Base-by-base conservation (phyloP, 768 basidiomycete species). In the Tricholoma bakamatsutake region DNA sequence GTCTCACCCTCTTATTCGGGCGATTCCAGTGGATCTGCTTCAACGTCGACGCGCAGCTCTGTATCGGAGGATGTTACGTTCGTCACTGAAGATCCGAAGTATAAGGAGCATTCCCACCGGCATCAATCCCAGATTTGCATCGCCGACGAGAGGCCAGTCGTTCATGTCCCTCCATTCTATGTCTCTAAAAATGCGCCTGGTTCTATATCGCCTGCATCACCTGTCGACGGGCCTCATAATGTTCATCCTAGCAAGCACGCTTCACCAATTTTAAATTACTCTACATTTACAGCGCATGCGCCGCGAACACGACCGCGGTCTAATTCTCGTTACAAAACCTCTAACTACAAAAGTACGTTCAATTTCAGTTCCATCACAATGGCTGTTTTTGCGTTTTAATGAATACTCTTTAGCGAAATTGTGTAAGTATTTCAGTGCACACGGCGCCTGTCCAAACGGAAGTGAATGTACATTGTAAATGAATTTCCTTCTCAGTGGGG, bases 401-500 rank as follows among this genome's bases (percentile, higher is more conserved):
- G 52, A 30, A 28, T 35, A 4, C 45, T 39, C 17, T n/a, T 21
- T 52, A 85, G 84, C 83, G 1, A 85, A 85, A 56, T 79, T 78
- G 27, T 86, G 84, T 67, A 82, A 78, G 64, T 85, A 80, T 63
- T 82, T 73, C 61, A 69, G 68, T 27, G 59, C 67, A 1, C 76
- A 73, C 33, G 76, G 73, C 15, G 67, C 68, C 24, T 86, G 84
- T 62, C 76, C 80, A 1, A 79, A 74, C 58, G 83, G 83, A 10
- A 73, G 72, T 52, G 71, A 68, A 17, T 86, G 84, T 58, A 84
- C 80, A 28, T 86, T 85, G 84, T 84, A 48, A 67, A 83, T 70
- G 49, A 28, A 34, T 2, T 13, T 17, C 35, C 42, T 34, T 28
- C 5, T 48, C 42, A 47, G 31, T 49, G 24, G 45, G 45, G 35